A percentile compares a stretch with the other conserved stretches of the same genome.
Conservation (phyloP, 2,329 filamentous ascomycete species). For the Alternaria ventricosa region DNA sequence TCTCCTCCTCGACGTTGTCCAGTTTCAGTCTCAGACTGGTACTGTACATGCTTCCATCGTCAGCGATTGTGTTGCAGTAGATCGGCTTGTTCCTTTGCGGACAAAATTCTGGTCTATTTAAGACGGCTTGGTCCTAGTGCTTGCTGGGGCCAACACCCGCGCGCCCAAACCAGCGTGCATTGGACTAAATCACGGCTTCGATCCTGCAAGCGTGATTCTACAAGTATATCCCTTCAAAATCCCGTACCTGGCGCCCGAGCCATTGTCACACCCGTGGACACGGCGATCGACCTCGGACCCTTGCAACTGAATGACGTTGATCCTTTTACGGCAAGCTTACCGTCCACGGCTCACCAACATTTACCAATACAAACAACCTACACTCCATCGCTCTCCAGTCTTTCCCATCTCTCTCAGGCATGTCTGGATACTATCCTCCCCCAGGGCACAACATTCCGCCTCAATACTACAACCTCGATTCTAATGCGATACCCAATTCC, state of each 20-base stretch:
- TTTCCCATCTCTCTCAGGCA: constrained; percentile 26
- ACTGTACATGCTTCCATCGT: constrained; percentile 37
- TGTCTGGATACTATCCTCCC: constrained; percentile 48
- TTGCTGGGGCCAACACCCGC: constrained; percentile 44
- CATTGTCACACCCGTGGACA: constrained; percentile 32
- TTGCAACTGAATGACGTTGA: constrained; percentile 50
- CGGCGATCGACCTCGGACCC: constrained; percentile 44
- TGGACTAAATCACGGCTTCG: constrained; percentile 27
- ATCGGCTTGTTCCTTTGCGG: constrained; percentile 31
- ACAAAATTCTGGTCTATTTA: constrained; percentile 36
- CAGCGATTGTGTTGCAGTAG: constrained; percentile 35
- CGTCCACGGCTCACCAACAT: constrained; percentile 26
- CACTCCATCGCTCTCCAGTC: constrained; percentile 26
- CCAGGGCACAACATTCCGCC: constrained; percentile 42
- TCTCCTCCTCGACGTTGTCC: constrained; percentile 35
- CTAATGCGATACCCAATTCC: constrained; percentile 31
- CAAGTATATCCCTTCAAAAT: constrained; percentile 21
- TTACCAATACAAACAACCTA: constrained; percentile 22
- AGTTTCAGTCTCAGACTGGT: constrained; percentile 47
- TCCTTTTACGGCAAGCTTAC: constrained; percentile 35
- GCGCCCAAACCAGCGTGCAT: constrained; percentile 35
- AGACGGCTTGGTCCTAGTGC: constrained; percentile 42
- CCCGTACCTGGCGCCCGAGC: constrained; percentile 38
- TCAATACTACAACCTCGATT: constrained; percentile 46
- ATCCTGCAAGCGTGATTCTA: constrained; percentile 28